phyloP scores from a whole-genome alignment of 164 flowering plant genomes.

The Paratinospora sagittata region DNA sequence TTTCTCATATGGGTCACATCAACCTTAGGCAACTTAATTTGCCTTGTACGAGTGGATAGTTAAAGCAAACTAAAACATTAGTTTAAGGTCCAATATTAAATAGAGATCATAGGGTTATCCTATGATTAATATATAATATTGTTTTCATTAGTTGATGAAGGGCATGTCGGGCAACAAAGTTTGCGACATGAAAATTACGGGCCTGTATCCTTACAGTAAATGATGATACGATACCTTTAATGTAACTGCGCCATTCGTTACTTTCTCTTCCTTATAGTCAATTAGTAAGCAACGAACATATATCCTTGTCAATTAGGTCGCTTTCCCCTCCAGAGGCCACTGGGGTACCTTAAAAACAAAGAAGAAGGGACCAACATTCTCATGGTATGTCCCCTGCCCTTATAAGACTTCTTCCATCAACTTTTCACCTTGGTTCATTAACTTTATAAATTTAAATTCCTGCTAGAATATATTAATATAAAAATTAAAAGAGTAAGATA shows the following conservation, averaged over 20 bases:
- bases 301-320: constrained; percentile 46
- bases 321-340: constrained; percentile 26
- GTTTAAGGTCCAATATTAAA: no score
- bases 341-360: constrained; percentile 24
- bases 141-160: background rate
- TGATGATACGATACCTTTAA: no score
- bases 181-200: background rate
- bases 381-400: constrained; percentile 29
- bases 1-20: no score
- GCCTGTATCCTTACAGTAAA: background rate
- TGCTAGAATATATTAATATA: no score
- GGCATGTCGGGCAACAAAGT: background rate
- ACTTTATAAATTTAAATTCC: constrained; percentile 5
- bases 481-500: no score
- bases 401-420: constrained; percentile 3
- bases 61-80: no score
- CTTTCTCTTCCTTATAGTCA: no score
- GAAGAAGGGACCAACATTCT: constrained; percentile 54
- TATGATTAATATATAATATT: background rate
- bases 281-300: no score
- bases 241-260: no score
- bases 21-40: no score
- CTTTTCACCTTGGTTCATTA: background rate
- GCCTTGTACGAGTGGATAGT: no score
- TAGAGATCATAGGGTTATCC: background rate